Conservation (phyloP, 2,329 filamentous ascomycete species). For the Penicillium sp. region DNA sequence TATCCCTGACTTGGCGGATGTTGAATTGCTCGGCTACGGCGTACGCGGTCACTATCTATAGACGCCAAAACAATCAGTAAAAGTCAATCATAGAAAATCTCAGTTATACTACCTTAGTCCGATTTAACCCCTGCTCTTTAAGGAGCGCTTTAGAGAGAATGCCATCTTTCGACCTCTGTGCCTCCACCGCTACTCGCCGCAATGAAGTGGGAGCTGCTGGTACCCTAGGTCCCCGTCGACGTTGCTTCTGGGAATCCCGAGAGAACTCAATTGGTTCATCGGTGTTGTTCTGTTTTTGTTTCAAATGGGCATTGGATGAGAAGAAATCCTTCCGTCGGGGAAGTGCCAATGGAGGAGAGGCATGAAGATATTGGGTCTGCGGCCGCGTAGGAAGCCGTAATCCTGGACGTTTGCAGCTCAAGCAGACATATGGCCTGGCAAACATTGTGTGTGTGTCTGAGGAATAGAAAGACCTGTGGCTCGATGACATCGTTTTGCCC, state of each 20-base stretch:
- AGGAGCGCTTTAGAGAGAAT: constrained; percentile 49
- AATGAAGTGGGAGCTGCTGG: constrained; percentile 68
- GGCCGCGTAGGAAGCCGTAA: constrained; percentile 26
- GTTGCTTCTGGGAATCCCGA: constrained; percentile 35
- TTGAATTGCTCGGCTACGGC: constrained; percentile 67
- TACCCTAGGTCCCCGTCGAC: constrained; percentile 50
- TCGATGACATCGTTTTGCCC: constrained; percentile 15
- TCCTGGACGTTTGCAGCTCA: constrained; percentile 31
- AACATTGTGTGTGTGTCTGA: constrained; percentile 26
- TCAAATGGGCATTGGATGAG: constrained; percentile 60
- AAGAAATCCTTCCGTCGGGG: constrained; percentile 62
- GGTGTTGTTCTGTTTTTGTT: constrained; percentile 33
- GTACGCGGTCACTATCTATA: constrained; percentile 59
- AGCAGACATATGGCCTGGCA: constrained; percentile 31
- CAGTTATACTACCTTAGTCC: constrained; percentile 34
- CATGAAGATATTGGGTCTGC: constrained; percentile 36
- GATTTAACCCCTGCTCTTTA: constrained; percentile 34
- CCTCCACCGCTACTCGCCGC: constrained; percentile 80
- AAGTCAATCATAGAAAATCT: neutral
- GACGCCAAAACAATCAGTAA: constrained; percentile 5
- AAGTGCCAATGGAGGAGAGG: constrained; percentile 33
- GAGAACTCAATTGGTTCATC: constrained; percentile 15
- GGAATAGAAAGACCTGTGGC: neutral
- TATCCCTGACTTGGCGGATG: constrained; percentile 55
- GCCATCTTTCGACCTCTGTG: constrained; percentile 61